phyloP scores from a whole-genome alignment of 805 yeast species.

The Komagataella mondaviorum region DNA sequence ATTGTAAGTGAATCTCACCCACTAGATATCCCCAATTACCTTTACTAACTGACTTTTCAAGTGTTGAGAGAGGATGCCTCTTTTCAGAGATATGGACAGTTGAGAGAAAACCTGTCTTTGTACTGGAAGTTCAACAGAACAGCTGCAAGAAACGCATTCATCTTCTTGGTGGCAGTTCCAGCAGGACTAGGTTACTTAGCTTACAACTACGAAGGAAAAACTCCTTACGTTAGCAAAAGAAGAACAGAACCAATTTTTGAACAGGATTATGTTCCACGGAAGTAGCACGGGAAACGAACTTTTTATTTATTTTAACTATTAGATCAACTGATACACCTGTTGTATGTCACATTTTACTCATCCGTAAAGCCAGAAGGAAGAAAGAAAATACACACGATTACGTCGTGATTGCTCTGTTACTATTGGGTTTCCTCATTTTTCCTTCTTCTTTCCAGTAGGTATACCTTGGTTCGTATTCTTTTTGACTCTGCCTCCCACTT shows the following conservation, averaged over 20 bases:
- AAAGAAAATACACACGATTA: background rate
- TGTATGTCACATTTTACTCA: background rate
- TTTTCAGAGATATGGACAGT: slow-evolving; percentile 15
- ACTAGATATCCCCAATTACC: background rate
- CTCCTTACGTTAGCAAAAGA: slow-evolving; percentile 14
- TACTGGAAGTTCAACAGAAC: slow-evolving; percentile 17
- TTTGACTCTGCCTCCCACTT: background rate
- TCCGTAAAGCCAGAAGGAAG: background rate
- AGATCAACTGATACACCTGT: background rate
- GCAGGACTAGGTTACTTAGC: slow-evolving; percentile 17
- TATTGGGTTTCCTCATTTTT: background rate
- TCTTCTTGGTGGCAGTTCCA: slow-evolving; percentile 18
- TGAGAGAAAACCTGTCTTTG: slow-evolving; percentile 17
- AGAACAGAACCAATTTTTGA: slow-evolving; percentile 14
- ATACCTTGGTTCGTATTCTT: background rate
- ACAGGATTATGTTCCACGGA: slow-evolving; percentile 4
- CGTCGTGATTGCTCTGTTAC: background rate
- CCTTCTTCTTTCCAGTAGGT: background rate
- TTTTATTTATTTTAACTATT: background rate
- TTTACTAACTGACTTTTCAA: slow-evolving; percentile 2
- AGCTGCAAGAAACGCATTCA: slow-evolving; percentile 13
- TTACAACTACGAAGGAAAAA: slow-evolving; percentile 14
- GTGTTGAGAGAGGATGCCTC: slow-evolving; percentile 18
- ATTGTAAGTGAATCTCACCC: background rate
- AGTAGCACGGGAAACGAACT: background rate